Evolutionary conservation across 2,329 filamentous ascomycete species (phyloP).

Genomic region (Aspergillus vadensis): DNA sequence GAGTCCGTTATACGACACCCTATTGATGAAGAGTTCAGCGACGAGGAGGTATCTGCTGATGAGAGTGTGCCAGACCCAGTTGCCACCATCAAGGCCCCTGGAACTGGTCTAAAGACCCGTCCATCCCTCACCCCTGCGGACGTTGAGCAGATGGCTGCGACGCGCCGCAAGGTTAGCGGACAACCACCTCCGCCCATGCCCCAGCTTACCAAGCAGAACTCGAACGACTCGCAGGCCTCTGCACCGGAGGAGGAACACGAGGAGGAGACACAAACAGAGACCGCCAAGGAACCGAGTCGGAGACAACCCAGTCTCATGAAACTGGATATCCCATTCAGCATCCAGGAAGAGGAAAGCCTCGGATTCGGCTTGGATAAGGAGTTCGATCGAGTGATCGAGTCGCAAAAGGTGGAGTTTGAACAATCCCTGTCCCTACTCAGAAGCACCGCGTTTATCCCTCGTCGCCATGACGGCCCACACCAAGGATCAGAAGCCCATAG

Average conservation of each 20-base stretch:
- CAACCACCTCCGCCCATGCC: constrained; percentile 56
- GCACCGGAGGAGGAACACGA: too few species aligned
- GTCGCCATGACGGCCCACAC: constrained; percentile 15
- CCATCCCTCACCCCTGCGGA: constrained; percentile 87
- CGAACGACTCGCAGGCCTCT: constrained; percentile 21
- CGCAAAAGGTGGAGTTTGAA: constrained; percentile 83
- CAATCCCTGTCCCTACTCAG: constrained; percentile 45
- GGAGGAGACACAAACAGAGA: constrained; percentile 28
- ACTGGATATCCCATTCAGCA: constrained; percentile 76
- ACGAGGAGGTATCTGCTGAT: constrained; percentile 39
- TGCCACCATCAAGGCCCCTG: constrained; percentile 86
- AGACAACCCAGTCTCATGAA: constrained; percentile 76
- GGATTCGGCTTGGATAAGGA: constrained; percentile 87
- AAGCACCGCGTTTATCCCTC: constrained; percentile 17
- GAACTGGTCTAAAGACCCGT: constrained; percentile 83
- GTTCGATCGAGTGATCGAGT: constrained; percentile 92
- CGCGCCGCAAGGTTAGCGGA: constrained; percentile 79
- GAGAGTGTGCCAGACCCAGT: constrained; percentile 75
- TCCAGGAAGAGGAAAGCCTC: constrained; percentile 64
- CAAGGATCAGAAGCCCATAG: constrained; percentile 17
- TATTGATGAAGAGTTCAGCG: constrained; percentile 50
- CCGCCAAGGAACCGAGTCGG: constrained; percentile 37
- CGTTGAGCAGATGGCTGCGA: constrained; percentile 78
- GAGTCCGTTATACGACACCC: constrained; percentile 87
- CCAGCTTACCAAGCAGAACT: constrained; percentile 25